phyloP scores from a whole-genome alignment of 2,329 filamentous ascomycete genomes.

The Helminthosporium solani region DNA sequence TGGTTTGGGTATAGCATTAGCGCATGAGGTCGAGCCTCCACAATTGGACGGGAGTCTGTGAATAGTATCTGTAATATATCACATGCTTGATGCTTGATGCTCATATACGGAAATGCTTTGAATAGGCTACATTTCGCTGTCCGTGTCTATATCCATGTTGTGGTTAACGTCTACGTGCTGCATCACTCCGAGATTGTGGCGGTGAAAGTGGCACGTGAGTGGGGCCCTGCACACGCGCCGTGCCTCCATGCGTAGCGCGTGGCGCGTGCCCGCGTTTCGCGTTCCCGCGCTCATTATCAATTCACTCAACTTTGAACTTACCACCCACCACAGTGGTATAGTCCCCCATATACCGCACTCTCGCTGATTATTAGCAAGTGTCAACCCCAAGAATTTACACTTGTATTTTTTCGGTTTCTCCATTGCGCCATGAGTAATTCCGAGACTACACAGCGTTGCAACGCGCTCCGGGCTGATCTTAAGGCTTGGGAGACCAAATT shows the following conservation, averaged over 20 bases:
- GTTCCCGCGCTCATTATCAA: conserved; percentile 29
- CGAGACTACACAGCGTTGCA: conserved; percentile 66
- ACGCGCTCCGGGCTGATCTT: conserved; percentile 73
- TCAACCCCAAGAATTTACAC: too few relatives aligned
- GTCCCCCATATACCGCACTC: neutral
- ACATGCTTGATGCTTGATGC: conserved; percentile 27
- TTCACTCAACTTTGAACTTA: conserved; percentile 17
- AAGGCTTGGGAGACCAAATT: conserved; percentile 75
- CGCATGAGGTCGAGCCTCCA: conserved; percentile 37
- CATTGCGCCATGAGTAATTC: conserved; percentile 29
- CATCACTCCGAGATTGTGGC: too few relatives aligned
- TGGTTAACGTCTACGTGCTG: too few relatives aligned
- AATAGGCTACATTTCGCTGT: neutral
- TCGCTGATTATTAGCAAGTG: too few relatives aligned
- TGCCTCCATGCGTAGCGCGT: too few relatives aligned
- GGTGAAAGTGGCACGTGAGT: too few relatives aligned
- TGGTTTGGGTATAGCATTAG: conserved; percentile 36
- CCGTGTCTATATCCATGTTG: too few relatives aligned
- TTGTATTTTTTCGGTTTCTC: neutral
- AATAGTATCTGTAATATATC: conserved; percentile 45
- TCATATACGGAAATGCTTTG: neutral
- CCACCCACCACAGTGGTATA: conserved; percentile 10
- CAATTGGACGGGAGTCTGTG: conserved; percentile 42
- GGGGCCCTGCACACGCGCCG: too few relatives aligned
- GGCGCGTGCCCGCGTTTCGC: conserved; percentile 17